phyloP scores from a whole-genome alignment of 768 basidiomycete genomes.

The Ramaria sp. region DNA sequence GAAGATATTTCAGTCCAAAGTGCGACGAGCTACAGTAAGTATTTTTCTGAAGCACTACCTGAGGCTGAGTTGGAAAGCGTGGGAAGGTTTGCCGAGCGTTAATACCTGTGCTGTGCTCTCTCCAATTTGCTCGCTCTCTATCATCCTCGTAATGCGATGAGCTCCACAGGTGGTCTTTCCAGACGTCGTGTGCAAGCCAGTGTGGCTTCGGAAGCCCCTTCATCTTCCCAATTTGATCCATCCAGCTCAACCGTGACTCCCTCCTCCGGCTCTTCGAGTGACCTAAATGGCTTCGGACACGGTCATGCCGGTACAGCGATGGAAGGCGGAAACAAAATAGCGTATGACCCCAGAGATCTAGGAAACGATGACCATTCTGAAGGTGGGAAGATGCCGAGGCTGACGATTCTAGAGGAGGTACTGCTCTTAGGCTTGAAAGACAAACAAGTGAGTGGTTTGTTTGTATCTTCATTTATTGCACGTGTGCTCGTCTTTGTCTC shows the following conservation, averaged over 20 bases:
- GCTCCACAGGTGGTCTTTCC: slow-evolving; percentile 4
- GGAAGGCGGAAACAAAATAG: slow-evolving; percentile 79
- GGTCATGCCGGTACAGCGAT: slow-evolving; percentile 72
- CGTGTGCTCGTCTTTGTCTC: slow-evolving; percentile 1
- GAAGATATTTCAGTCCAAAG: too few species aligned
- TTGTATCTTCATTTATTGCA: slow-evolving; percentile 3
- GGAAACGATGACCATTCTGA: slow-evolving; percentile 57
- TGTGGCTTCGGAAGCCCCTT: background rate
- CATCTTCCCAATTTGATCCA: background rate
- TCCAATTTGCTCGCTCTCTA: background rate
- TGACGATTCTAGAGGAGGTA: slow-evolving; percentile 97
- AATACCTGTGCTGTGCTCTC: too few species aligned
- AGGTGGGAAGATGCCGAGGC: slow-evolving; percentile 53
- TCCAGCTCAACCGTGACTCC: too few species aligned
- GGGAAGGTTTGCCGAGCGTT: too few species aligned
- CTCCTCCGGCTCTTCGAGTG: background rate
- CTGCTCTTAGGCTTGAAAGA: slow-evolving; percentile 90
- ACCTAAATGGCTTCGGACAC: background rate
- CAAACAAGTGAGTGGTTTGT: slow-evolving; percentile 55
- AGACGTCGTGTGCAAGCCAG: background rate
- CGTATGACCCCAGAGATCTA: slow-evolving; percentile 88
- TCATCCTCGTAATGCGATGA: background rate
- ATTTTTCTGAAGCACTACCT: too few species aligned
- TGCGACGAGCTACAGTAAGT: too few species aligned
- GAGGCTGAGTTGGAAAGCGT: too few species aligned